Evolutionary conservation across 768 basidiomycete genomes (phyloP).

Genomic region (Collybiopsis luxurians): DNA sequence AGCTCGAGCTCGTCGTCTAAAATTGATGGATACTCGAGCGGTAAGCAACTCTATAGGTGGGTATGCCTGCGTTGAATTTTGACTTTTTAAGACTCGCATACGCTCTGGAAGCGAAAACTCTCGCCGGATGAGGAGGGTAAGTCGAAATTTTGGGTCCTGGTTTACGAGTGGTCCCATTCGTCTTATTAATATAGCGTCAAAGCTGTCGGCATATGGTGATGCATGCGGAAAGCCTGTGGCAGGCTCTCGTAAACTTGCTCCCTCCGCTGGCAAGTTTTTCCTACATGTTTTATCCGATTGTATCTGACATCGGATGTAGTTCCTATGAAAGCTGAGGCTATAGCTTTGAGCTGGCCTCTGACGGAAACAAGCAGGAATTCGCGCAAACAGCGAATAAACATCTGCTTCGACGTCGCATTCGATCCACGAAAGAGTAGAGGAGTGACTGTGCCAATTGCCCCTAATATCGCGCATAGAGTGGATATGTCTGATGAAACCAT

Average conservation of each 20-base stretch:
- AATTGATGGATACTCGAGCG: conserved; percentile 6
- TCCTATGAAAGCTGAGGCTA: conserved; percentile 6
- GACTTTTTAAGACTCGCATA: conserved; percentile 1
- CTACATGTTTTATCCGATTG: background rate
- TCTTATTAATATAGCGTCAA: background rate
- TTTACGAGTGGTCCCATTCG: background rate
- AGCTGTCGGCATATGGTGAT: background rate
- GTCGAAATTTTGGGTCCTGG: background rate
- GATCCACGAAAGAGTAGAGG: background rate
- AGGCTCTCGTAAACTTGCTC: background rate
- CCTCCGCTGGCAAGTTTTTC: background rate
- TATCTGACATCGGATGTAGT: background rate
- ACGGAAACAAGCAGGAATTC: background rate
- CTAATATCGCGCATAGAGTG: background rate
- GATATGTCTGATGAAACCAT: background rate
- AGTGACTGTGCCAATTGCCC: background rate
- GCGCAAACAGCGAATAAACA: background rate
- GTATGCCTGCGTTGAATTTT: background rate
- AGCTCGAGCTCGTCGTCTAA: conserved; percentile 5
- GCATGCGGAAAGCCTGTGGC: background rate
- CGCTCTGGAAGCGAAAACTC: background rate
- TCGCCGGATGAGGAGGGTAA: background rate
- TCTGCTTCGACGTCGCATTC: conserved; percentile 7
- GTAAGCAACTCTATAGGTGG: background rate
- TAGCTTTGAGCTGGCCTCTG: conserved; percentile 7